Base-by-base conservation (phyloP, 2,329 filamentous ascomycete species). In the Fusarium bulbicola region DNA sequence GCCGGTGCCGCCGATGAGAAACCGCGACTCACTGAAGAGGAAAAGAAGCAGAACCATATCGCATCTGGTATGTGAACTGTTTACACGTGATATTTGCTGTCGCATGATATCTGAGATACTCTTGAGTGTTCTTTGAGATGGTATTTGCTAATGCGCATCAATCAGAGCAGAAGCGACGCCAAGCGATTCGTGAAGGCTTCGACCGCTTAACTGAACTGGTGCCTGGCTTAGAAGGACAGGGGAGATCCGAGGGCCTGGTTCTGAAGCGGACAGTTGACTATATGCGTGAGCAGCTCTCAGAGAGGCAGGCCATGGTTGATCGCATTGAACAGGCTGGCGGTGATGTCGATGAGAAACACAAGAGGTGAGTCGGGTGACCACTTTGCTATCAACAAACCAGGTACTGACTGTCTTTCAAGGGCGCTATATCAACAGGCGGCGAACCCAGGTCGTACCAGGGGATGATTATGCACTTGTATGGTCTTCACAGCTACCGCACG, bases 241-340 rank as follows among this genome's bases (percentile, higher is more conserved):
- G 93, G 3, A 90, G 94, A 50, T 96, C 93, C 72, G 95, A 97
- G 81, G 93, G 93, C 34, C 86, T 94, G 24, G 94, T 97, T n/a
- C 86, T 97, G 28, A 90, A 91, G 71, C 88, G 88, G 73, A 92
- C 92, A 0, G 89, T 92, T 36, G 90, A 92, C 20, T 92, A 87
- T 70, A 91, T 93, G 78, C 85, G 85, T 46, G 83, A 90, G 68
- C 85, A 91, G 78, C 81, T 93, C 14, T 83, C 86, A 53, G 87
- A 89, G 79, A 86, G 92, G 24, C 85, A 88, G 61, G 82, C 84
- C 30, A 81, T 93, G 63, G 84, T 93, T 59, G 82, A 86, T 32
- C 84, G 87, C 68, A 86, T 92, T 45, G 89, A 92, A 76, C 85
- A 84, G 53, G 84, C 85, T 20, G 90, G 91, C 20, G 89, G 89